Evolutionary conservation across 202 grass and related monocot genomes (phyloP).

Genomic region (Dendrocalamus latiflorus): DNA sequence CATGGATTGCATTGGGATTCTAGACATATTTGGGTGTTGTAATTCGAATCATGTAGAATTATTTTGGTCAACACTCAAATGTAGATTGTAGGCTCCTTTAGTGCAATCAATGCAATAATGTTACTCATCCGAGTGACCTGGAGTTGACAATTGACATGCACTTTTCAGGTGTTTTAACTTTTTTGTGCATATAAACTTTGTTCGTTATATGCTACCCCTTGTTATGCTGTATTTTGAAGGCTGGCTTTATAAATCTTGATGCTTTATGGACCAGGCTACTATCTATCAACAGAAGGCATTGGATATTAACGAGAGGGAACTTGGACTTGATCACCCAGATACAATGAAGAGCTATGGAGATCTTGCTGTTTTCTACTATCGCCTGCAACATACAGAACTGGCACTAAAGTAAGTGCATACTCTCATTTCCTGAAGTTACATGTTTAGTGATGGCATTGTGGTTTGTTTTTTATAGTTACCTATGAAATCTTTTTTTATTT

Average conservation of each 20-base stretch:
- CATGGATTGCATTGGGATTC: neutral
- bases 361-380: conserved; percentile 99
- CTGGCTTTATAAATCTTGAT: conserved; percentile 19
- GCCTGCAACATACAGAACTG: conserved; percentile 95
- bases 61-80: conserved; percentile 9
- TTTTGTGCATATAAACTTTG: neutral
- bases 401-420: conserved; percentile 71
- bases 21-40: neutral
- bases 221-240: conserved; percentile 4
- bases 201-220: neutral
- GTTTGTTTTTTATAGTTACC: conserved; percentile 19
- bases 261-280: conserved; percentile 67
- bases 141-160: neutral
- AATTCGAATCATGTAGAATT: neutral
- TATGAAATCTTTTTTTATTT: neutral
- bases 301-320: conserved; percentile 98
- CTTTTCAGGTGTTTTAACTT: neutral
- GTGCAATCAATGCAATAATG: conserved; percentile 4
- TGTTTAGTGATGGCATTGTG: neutral
- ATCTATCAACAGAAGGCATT: conserved; percentile 99
- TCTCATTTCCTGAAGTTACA: conserved; percentile 24
- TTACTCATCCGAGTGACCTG: neutral
- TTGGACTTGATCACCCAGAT: conserved; percentile 98
- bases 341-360: conserved; percentile 99
- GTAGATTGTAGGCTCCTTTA: conserved; percentile 28